These are phyloP conservation scores for Neurospora sp. DNA, from an alignment of 495 filamentous ascomycete species.

Conservation along the genomic window DNA sequence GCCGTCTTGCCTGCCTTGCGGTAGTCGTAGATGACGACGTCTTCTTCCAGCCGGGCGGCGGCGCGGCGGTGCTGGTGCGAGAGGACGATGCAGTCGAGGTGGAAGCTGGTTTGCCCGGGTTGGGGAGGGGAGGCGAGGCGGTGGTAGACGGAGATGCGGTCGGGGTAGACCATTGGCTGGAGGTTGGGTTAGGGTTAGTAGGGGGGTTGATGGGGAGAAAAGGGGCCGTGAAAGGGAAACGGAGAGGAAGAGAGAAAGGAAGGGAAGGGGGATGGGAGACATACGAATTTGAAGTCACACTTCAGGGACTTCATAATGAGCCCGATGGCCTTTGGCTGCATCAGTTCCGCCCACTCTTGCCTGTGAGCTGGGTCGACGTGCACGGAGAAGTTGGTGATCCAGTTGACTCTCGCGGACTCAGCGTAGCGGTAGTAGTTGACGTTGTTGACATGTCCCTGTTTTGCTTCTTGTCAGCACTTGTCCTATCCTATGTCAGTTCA, in stretches of 20 bases:
- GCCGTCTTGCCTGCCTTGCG: constrained; percentile 41
- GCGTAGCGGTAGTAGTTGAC: constrained; percentile 77
- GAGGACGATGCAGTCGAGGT: constrained; percentile 54
- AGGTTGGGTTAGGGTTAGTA: not conserved
- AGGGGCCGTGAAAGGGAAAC: not conserved
- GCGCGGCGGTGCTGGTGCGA: constrained; percentile 71
- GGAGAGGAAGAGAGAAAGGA: not conserved
- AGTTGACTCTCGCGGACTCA: constrained; percentile 76
- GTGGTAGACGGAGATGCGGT: constrained; percentile 81
- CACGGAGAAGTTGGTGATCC: constrained; percentile 65
- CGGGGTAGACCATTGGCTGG: constrained; percentile 82
- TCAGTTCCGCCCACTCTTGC: constrained; percentile 60
- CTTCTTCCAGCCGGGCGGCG: constrained; percentile 72
- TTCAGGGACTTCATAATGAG: constrained; percentile 75
- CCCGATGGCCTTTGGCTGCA: constrained; percentile 55
- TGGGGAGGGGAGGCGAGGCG: constrained; percentile 48
- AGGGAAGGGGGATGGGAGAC: constrained; percentile 11
- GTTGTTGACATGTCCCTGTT: constrained; percentile 76
- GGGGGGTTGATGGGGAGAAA: not conserved
- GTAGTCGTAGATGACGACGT: constrained; percentile 84
- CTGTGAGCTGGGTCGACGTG: constrained; percentile 57
- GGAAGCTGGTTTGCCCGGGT: constrained; percentile 22
- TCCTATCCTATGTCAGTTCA: not conserved
- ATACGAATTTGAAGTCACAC: constrained; percentile 86
- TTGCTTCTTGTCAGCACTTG: not conserved